Conservation (phyloP, 345 rosid genomes). For the Noccaea caerulescens region DNA sequence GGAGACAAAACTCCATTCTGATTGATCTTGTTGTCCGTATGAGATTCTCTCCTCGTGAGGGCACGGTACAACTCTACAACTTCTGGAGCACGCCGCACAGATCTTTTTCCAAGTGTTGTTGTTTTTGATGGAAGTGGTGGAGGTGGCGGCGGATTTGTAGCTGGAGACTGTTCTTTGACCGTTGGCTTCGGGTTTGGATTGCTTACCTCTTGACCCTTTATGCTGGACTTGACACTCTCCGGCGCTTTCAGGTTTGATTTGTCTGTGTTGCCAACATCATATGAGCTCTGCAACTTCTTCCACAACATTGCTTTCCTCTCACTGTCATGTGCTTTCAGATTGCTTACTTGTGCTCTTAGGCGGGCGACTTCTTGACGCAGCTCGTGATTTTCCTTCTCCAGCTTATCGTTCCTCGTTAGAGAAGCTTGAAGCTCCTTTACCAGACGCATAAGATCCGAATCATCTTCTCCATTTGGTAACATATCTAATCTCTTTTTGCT, state of each 20-base stretch:
- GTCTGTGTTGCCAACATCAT: conserved; percentile 46
- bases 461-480: conserved; percentile 58
- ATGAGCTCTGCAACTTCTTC: conserved; percentile 83
- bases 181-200: conserved; percentile 49
- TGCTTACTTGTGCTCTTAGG: conserved; percentile 67
- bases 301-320: conserved; percentile 85
- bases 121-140: conserved; percentile 74
- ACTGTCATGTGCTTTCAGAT: conserved; percentile 79
- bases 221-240: conserved; percentile 48
- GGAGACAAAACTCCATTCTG: conserved; percentile 45
- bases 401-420: conserved; percentile 50
- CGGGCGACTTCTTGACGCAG: conserved; percentile 69
- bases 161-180: conserved; percentile 29
- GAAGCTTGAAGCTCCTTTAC: conserved; percentile 74
- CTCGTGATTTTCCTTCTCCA: conserved; percentile 82
- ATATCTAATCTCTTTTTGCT: conserved; percentile 20
- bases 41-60: conserved; percentile 69
- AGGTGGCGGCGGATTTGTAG: conserved; percentile 61
- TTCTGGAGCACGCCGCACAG: conserved; percentile 81
- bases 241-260: conserved; percentile 51
- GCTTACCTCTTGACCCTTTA: conserved; percentile 42
- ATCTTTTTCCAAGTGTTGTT: conserved; percentile 50
- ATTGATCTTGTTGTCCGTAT: conserved; percentile 53
- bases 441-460: conserved; percentile 55
- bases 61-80: conserved; percentile 82